Evolutionary conservation across 1,284 basidiomycete genomes (phyloP).

Genomic region (Tetrapyrgos nigripes): DNA sequence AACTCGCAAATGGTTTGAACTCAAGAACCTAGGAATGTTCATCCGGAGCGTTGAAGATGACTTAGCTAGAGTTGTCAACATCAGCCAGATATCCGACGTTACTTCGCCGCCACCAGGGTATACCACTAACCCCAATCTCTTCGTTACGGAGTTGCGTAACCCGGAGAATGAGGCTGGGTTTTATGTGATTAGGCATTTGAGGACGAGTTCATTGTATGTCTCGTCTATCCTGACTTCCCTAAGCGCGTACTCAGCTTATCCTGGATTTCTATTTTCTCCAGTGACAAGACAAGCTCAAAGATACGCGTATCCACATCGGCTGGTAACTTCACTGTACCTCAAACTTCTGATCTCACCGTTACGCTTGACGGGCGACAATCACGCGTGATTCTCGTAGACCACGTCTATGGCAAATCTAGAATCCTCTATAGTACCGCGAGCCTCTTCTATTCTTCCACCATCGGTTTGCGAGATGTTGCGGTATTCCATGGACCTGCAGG

Average conservation of each 20-base stretch:
- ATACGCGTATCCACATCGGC: not conserved
- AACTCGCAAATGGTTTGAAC: constrained; percentile 10
- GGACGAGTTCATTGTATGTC: too few species aligned
- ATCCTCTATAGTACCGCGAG: constrained; percentile 6
- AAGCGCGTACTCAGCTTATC: too few species aligned
- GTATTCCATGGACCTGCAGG: constrained; percentile 7
- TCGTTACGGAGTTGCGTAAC: constrained; percentile 58
- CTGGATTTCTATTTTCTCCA: not conserved
- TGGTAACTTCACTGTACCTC: not conserved
- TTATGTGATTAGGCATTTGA: too few species aligned
- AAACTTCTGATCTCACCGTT: not conserved
- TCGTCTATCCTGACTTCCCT: too few species aligned
- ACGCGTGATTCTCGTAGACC: not conserved
- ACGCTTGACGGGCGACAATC: constrained; percentile 5
- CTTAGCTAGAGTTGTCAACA: not conserved
- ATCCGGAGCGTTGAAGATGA: constrained; percentile 2
- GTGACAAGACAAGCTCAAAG: not conserved
- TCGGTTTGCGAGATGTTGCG: constrained; percentile 1
- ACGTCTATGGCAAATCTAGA: not conserved
- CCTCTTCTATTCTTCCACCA: constrained; percentile 4
- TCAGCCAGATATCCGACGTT: not conserved
- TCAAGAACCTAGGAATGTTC: constrained; percentile 7
- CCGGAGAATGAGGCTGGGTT: constrained; percentile 58
- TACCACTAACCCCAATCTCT: constrained; percentile 46
- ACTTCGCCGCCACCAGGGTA: constrained; percentile 55